Conservation (phyloP, 23 red algal species). For the Chondrus crispus region DNA sequence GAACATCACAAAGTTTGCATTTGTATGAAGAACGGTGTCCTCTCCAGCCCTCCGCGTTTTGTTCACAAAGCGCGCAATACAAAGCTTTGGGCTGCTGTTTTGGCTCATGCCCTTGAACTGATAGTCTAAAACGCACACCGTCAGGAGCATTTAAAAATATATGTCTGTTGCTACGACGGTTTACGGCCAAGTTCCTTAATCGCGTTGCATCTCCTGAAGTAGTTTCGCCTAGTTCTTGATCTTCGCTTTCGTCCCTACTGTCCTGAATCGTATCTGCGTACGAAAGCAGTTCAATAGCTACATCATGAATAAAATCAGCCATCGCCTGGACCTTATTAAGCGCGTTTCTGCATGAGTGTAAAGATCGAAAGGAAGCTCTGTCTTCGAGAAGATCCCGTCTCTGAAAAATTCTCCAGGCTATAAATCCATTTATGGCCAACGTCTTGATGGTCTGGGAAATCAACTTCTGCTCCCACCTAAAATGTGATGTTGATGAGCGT, state of each 20-base stretch:
- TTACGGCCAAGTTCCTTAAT: neutral
- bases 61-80: neutral
- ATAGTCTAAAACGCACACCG: neutral
- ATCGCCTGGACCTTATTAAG: neutral
- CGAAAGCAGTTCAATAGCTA: neutral
- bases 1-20: neutral
- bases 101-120: neutral
- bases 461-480: constrained; percentile 9
- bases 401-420: neutral
- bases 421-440: neutral
- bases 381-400: neutral
- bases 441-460: constrained; percentile 19
- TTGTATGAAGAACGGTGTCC: neutral
- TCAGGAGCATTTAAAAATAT: neutral
- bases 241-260: no score
- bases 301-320: neutral
- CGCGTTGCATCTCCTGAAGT: neutral
- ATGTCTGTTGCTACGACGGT: neutral
- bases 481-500: neutral
- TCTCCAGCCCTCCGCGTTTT: neutral
- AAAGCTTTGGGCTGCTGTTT: neutral
- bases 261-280: neutral
- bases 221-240: no score
- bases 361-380: neutral
- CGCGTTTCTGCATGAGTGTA: neutral